phyloP scores from a whole-genome alignment of 139 green algal species.

The Chlorella sorokiniana region DNA sequence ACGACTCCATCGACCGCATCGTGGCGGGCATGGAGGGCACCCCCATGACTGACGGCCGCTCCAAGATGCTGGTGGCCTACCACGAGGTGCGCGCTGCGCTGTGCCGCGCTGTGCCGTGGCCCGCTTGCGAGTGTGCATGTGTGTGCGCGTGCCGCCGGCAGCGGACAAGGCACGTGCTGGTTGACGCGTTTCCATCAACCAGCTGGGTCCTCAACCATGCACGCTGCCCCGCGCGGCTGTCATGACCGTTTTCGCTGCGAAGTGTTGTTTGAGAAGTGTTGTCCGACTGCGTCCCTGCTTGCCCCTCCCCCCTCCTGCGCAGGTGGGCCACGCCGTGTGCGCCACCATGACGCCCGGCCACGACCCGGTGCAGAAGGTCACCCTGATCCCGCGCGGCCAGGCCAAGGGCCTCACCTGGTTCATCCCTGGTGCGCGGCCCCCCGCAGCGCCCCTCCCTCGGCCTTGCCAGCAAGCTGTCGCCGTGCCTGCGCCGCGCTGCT shows the following conservation, averaged over 20 bases:
- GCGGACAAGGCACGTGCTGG: background rate
- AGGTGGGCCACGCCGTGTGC: constrained; percentile 96
- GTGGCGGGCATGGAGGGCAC: constrained; percentile 98
- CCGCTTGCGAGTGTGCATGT: background rate
- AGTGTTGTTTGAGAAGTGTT: too few relatives aligned
- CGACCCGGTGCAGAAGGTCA: constrained; percentile 99
- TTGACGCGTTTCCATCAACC: too few relatives aligned
- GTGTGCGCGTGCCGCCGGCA: background rate
- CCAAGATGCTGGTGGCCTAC: constrained; percentile 97
- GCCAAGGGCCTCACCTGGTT: constrained; percentile 98
- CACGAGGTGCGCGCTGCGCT: constrained; percentile 70
- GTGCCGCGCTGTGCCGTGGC: background rate
- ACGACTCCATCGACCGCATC: constrained; percentile 97
- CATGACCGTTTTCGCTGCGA: too few relatives aligned
- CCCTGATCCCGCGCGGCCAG: constrained; percentile 96
- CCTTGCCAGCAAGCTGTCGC: too few relatives aligned
- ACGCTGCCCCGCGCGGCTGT: background rate
- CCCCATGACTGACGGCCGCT: constrained; percentile 96
- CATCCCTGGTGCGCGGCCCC: constrained; percentile 62
- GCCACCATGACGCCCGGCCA: constrained; percentile 94
- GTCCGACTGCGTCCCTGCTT: background rate
- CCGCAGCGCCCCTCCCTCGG: background rate
- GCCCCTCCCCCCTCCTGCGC: background rate
- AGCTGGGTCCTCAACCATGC: too few relatives aligned
- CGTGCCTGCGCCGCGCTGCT: too few relatives aligned